These are phyloP conservation scores for Ophiostoma novo-ulmi DNA, from an alignment of 2,329 filamentous ascomycete genomes.

Conservation along the genomic window DNA sequence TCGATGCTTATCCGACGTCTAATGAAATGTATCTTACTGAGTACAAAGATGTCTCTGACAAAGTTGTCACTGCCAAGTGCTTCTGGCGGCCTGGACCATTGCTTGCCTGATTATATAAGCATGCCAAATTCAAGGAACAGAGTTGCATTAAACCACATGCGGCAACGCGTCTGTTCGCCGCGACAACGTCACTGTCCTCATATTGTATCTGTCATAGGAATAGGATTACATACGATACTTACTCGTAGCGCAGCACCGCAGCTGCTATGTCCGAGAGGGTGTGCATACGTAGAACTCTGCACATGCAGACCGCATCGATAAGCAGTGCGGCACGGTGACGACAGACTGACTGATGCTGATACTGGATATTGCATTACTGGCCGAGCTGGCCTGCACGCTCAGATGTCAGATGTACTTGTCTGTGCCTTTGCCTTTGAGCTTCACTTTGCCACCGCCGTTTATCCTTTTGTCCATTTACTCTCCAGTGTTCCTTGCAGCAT, in stretches of 20 bases:
- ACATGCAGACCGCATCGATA: background rate
- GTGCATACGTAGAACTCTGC: background rate
- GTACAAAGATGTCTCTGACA: background rate
- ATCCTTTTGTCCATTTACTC: too few relatives aligned
- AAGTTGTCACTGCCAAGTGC: background rate
- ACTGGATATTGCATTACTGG: background rate
- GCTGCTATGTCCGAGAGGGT: slow-evolving; percentile 1
- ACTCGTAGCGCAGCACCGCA: background rate
- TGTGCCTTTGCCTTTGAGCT: too few relatives aligned
- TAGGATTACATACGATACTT: too few relatives aligned
- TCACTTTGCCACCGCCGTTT: too few relatives aligned
- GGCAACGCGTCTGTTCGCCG: background rate
- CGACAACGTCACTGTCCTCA: background rate
- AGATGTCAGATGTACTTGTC: background rate
- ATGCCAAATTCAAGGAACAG: background rate
- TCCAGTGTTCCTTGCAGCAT: too few relatives aligned
- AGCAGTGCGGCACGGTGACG: background rate
- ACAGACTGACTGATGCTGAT: background rate
- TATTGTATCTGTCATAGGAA: too few relatives aligned
- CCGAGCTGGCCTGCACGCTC: background rate
- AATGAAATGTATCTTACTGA: background rate
- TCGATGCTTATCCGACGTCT: background rate
- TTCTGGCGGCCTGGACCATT: too few relatives aligned
- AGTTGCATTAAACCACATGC: background rate
- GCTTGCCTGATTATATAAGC: background rate